Base-by-base conservation (phyloP, 768 basidiomycete species). In the Boletus reticuloceps region DNA sequence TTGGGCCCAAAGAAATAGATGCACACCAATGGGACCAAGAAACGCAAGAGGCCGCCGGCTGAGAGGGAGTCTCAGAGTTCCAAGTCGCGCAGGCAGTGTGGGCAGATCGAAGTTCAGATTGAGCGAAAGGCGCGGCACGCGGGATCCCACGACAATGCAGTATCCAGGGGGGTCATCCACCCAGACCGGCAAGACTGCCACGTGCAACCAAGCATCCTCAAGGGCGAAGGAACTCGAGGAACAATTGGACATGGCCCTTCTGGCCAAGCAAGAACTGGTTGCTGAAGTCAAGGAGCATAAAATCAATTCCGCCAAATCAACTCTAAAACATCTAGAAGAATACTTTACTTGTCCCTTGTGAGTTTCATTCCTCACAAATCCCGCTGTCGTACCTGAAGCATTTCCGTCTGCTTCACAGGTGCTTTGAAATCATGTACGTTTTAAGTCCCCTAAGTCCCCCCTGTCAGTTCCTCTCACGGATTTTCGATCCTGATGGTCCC, bases 301-400 rank as follows among this genome's bases (percentile, higher is more conserved):
- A 55, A 66, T 56, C 3, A 53, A 32, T 6, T 29, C 45, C 31
- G 50, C 51, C 63, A 20, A 73, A 72, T 69, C 73, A 34, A 72
- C 72, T n/a, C 68, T 86, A 48, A 72, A 70, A 16, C 76, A 84
- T 55, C 72, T 86, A 0, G 83, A 85, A 59, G 84, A 84, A 38
- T 77, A 81, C 66, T 86, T 85, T 58, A 79, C 78, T n/a, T 89
- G 84, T 67, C 72, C 84, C 10, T 63, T 85, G 85, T 87, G 65
- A 63, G 84, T 70, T 45, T 32, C 43, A 38, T 53, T 44, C 17
- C 50, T 56, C 42, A 37, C n/a, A 34, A 43, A 37, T 41, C 12
- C 45, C 31, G 48, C 37, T 59, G 11, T 53, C 53, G 47, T 53
- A 52, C 57, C 43, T 56, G 47, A 67, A 45, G 19, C 42, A 53